Evolutionary conservation across 1,284 basidiomycete genomes (phyloP).

Genomic region (Cerrena zonata): DNA sequence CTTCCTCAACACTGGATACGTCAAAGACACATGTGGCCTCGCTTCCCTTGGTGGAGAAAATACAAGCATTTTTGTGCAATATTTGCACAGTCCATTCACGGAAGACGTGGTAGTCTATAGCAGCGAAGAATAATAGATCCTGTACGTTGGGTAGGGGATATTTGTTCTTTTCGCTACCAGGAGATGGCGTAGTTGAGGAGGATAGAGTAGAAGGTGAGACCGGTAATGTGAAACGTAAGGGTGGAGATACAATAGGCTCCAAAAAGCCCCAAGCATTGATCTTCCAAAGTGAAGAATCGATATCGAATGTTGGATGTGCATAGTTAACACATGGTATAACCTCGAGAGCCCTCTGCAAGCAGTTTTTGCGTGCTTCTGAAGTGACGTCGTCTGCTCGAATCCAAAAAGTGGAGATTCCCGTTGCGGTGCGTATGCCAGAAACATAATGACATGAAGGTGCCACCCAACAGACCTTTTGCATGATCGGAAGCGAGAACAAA

Average conservation of each 20-base stretch:
- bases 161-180: neutral
- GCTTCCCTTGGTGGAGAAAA: constrained; percentile 14
- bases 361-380: constrained; percentile 12
- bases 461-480: constrained; percentile 21
- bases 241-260: neutral
- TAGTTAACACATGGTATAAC: neutral
- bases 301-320: neutral
- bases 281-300: constrained; percentile 1
- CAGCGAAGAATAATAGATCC: constrained; percentile 25
- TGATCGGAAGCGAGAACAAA: constrained; percentile 19
- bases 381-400: constrained; percentile 17
- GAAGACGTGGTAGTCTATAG: constrained; percentile 23
- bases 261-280: neutral
- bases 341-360: constrained; percentile 11
- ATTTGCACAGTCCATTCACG: constrained; percentile 21
- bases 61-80: neutral
- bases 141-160: constrained; percentile 11
- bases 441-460: constrained; percentile 23
- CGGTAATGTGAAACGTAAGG: neutral
- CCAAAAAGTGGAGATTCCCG: constrained; percentile 22
- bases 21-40: constrained; percentile 13
- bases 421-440: constrained; percentile 17
- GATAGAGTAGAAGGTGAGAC: neutral
- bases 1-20: constrained; percentile 18
- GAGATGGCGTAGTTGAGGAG: neutral